Base-by-base conservation (phyloP, 2,329 filamentous ascomycete species). In the Didymella sp. region DNA sequence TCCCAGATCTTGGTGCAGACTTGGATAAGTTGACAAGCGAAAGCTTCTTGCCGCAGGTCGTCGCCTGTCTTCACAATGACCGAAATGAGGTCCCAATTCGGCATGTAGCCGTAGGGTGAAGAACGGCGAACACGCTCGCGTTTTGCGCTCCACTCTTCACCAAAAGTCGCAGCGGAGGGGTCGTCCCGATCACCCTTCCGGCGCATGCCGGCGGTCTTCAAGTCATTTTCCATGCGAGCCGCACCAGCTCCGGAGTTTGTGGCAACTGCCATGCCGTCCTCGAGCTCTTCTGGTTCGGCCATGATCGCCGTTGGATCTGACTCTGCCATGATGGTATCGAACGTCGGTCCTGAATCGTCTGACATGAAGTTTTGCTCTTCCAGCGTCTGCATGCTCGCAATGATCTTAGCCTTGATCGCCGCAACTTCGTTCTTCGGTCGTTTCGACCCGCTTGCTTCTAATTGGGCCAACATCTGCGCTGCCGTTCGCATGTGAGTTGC, bases 31-130 rank as follows among this genome's bases (percentile, higher is more conserved):
- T 95, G 91, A 73, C 90, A 94, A 6, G 91, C 91, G 75, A 95
- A 95, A 0, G 91, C 90, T 76, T 95, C 91, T 78, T 95, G 91
- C 47, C 91, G 84, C 59, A 95, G 79, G 76, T 95, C 90, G 2
- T 89, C 89, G 2, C 91, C 90, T 11, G 91, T 95, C 79, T 95
- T 95, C 67, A 95, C 89, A 70, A 95, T 95, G 58, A 95, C 90
- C 71, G 89, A 93, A 60, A 95, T 82, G 22, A 95, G 82, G 69
- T 95, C 91, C 91, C 91, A 95, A 71, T 92, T 94, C 78, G 91
- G 91, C 87, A 92, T 91, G 86, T 89, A 92, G 9, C 91, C 91
- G 71, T 93, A 95, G 0, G 91, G 91, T 0, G 90, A 94, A 1
- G 90, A 90, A 67, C 90, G 89, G 59, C 91, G 85, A 72, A 95